phyloP scores from a whole-genome alignment of 2,329 filamentous ascomycete species.

The Sclerotinia nivalis region DNA sequence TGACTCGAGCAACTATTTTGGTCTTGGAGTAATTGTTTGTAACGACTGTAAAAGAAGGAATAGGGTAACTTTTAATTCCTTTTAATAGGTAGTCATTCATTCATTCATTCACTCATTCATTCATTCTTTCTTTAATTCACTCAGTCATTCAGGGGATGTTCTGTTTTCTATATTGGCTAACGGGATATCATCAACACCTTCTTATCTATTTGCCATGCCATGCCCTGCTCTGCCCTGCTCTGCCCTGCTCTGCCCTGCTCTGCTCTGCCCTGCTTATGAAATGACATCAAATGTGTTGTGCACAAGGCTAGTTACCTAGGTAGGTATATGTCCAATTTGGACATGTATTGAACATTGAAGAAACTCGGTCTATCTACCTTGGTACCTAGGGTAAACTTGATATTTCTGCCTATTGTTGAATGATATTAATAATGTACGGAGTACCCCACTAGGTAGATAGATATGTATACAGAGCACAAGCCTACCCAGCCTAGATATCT shows the following conservation, averaged over 20 bases:
- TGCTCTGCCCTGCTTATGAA: background rate
- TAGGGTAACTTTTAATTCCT: too few species aligned
- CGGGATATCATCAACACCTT: background rate
- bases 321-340: background rate
- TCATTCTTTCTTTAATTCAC: too few species aligned
- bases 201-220: background rate
- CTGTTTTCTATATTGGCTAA: background rate
- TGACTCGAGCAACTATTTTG: slow-evolving; percentile 1
- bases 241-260: background rate
- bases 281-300: background rate
- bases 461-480: too few species aligned
- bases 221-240: background rate
- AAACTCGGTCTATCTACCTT: background rate
- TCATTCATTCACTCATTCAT: too few species aligned
- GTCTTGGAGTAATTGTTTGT: background rate
- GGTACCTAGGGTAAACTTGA: too few species aligned
- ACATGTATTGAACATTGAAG: background rate
- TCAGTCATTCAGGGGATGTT: background rate
- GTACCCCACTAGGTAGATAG: too few species aligned
- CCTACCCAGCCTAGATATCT: too few species aligned
- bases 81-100: too few species aligned
- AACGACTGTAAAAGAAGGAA: background rate
- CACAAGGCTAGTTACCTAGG: background rate
- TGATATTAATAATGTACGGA: too few species aligned
- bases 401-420: too few species aligned